Evolutionary conservation across 768 basidiomycete species (phyloP), one percentile per base, ranked within the genome.

Genomic region (Termitomyces sp.): DNA sequence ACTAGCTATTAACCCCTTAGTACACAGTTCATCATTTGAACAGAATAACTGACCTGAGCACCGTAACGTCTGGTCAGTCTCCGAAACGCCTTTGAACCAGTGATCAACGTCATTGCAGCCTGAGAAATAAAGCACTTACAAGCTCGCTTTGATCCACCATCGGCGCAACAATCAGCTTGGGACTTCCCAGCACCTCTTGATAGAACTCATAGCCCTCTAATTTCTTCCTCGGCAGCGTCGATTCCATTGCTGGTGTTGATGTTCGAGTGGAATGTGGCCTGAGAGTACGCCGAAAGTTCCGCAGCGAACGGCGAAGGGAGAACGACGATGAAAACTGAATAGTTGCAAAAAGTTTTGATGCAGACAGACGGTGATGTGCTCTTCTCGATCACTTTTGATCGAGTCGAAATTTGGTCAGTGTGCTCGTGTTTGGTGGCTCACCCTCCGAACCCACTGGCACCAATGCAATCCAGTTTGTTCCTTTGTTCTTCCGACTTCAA

Each of bases 101-200:
- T 13, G 16, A 2, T 56, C 32, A 28, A 14, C 18, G 28, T 32
- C 12, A 23, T 14, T 4, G 10, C 54, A 26, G 63, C 51, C 23
- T 44, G 23, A 16, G 40, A 38, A 26, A 16, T 1, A 26, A 28
- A 4, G 14, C 3, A 81, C 89, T 66, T 66, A 97, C 95, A 71
- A 98, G 80, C 72, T 98, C 96, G 68, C 90, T 93, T 76, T 97
- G 94, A 71, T 98, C 97, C 0, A 98, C 97, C 97, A 99, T 99
- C 18, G 97, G 97, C 9, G 93, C 96, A 18, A 98, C 93, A 43
- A 98, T 82, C 68, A 84, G 89, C 72, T 90, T 94, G 9, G 96
- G 92, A 67, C 87, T 88, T 8, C 91, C 89, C 28, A 98, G 78
- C 0, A 92, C 82, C 57, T 86, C 75, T 28, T 76, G 77, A 67